Evolutionary conservation across 176 grass and related monocot genomes (phyloP), one percentile per base, ranked within the genome.

Genomic region (Bonia amplexicaulis): DNA sequence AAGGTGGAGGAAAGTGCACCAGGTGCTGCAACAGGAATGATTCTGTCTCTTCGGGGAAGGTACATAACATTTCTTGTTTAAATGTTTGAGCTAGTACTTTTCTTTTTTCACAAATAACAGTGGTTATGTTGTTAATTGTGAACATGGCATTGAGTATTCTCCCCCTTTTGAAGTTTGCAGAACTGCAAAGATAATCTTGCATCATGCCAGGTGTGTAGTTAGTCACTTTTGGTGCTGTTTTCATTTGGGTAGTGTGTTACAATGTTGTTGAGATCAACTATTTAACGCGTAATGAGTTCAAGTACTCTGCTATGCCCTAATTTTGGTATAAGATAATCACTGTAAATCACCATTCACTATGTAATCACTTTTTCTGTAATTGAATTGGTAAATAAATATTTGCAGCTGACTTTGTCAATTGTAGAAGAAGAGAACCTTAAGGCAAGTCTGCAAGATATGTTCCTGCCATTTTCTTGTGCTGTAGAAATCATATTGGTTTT

Each of bases 31-130:
- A 99, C 93, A n/a, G 97, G 97, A 80, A 96, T 99, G 93, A 99
- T 99, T 84, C 76, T 99, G 66, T 94, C 97, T 91, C 88, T 99
- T 75, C 93, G 97, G 69, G 92, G 94, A 96, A 94, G 93, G 97
- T 96, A 77, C 15, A 48, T 42, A 13, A 26, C 11, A 62, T 71
- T 74, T 76, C 42, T 79, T 90, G n/a, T 61, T 17, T 47, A 48
- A 74, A 17, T 40, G 71, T 78, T 66, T 35, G 63, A 75, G 74
- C 20, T 60, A 6, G 53, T 84, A 15, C 48, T 60, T 84, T 83
- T 59, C 10, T 73, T 67, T 73, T 67, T 62, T 69, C 35, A 44
- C 41, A 63, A 26, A 49, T 27, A 73, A 54, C 22, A 77, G 14
- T 40, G 76, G 25, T 42, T 82, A 40, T 17, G 44, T 63, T 90